Percentiles rank a stretch among this genome's conserved stretches.
Evolutionary conservation across 768 basidiomycete species (phyloP).

Genomic region (Leccinum uliginosum): DNA sequence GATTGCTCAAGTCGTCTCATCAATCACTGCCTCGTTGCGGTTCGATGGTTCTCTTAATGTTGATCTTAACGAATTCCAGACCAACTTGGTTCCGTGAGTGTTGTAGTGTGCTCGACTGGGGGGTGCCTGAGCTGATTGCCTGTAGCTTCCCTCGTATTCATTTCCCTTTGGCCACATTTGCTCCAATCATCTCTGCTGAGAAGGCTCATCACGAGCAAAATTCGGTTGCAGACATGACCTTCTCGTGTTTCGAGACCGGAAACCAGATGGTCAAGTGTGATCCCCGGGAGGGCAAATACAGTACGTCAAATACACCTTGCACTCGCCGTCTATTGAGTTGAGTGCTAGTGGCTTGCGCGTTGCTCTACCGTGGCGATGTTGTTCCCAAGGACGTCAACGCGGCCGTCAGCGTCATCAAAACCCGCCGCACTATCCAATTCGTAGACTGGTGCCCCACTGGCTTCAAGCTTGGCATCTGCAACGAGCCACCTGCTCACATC

Average conservation of each 20-base stretch:
- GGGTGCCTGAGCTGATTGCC: background rate
- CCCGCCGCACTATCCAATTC: conserved; percentile 74
- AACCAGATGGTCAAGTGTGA: conserved; percentile 83
- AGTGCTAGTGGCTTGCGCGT: conserved; percentile 56
- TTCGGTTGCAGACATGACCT: conserved; percentile 97
- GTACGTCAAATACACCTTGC: conserved; percentile 27
- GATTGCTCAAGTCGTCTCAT: conserved; percentile 98
- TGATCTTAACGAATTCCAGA: conserved; percentile 96
- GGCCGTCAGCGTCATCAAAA: conserved; percentile 70
- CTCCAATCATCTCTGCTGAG: conserved; percentile 89
- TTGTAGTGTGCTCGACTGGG: background rate
- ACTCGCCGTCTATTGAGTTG: background rate
- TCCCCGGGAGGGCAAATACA: conserved; percentile 77
- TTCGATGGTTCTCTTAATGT: conserved; percentile 65
- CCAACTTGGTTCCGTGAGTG: conserved; percentile 93
- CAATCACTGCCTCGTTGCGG: conserved; percentile 86
- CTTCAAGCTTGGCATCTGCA: conserved; percentile 77
- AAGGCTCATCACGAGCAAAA: conserved; percentile 97
- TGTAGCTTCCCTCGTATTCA: conserved; percentile 94
- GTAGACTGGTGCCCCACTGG: conserved; percentile 80
- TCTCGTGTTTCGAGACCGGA: conserved; percentile 75
- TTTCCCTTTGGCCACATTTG: conserved; percentile 96
- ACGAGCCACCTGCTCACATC: conserved; percentile 70
- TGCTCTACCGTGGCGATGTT: conserved; percentile 73
- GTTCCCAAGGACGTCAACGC: conserved; percentile 77